Evolutionary conservation across 1,284 basidiomycete species (phyloP).

Genomic region (Clitocybe nebularis): DNA sequence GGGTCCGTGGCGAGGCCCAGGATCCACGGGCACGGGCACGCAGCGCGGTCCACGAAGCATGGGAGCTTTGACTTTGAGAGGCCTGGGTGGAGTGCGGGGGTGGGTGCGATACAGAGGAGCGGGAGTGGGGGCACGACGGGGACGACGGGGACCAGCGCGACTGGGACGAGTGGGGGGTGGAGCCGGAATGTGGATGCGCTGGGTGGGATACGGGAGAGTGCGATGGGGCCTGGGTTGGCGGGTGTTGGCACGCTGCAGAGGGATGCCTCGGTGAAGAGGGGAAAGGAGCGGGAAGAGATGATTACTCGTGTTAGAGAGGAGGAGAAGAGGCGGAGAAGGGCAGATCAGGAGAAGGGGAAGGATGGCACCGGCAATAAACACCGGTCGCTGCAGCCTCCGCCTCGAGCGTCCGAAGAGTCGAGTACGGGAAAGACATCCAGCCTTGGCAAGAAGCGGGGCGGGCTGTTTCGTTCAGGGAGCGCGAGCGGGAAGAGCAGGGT

Average conservation of each 20-base stretch:
- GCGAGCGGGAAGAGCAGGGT: conserved; percentile 17
- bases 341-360: conserved; percentile 10
- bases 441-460: conserved; percentile 30
- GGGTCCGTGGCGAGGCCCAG: conserved; percentile 12
- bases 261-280: conserved; percentile 31
- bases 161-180: conserved; percentile 19
- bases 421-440: conserved; percentile 30
- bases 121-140: conserved; percentile 28
- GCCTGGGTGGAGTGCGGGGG: conserved; percentile 38
- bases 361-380: conserved; percentile 14
- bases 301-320: conserved; percentile 17
- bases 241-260: conserved; percentile 39
- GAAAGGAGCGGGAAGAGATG: conserved; percentile 31
- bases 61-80: conserved; percentile 75
- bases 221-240: conserved; percentile 34
- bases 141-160: conserved; percentile 24
- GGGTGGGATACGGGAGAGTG: conserved; percentile 23
- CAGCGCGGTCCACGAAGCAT: conserved; percentile 39
- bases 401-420: conserved; percentile 10
- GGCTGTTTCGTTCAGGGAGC: conserved; percentile 19
- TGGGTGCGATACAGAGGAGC: conserved; percentile 26
- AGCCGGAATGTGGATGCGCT: conserved; percentile 20
- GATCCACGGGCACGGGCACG: conserved; percentile 11
- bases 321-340: conserved; percentile 18
- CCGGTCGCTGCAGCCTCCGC: conserved; percentile 6